Conservation (phyloP, 139 green algal genomes). For the Chlorokybus atmophyticus region DNA sequence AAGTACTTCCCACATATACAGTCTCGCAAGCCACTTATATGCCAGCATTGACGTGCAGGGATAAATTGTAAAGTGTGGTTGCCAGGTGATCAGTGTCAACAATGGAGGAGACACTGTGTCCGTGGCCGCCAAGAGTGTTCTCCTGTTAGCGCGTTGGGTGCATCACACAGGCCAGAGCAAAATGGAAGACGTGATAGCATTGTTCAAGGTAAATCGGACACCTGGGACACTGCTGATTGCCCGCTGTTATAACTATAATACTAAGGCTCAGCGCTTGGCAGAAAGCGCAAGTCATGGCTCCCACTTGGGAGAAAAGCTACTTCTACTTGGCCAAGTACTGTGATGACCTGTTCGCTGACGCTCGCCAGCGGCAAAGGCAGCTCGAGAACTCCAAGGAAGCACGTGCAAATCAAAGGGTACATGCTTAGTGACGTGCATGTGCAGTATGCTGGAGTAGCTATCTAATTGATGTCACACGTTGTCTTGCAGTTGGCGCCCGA, state of each 20-base stretch:
- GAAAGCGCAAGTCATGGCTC: slow-evolving; percentile 37
- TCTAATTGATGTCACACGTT: background rate
- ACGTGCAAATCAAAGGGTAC: background rate
- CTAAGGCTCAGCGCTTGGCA: no score
- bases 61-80: background rate
- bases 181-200: slow-evolving; percentile 40
- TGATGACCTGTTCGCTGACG: slow-evolving; percentile 62
- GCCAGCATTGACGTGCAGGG: slow-evolving; percentile 34
- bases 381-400: background rate
- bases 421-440: background rate
- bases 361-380: slow-evolving; percentile 10
- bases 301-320: slow-evolving; percentile 59
- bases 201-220: no score
- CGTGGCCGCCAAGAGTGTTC: slow-evolving; percentile 1
- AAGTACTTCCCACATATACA: no score
- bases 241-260: no score
- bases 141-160: slow-evolving; percentile 63
- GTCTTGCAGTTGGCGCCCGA: slow-evolving; percentile 24
- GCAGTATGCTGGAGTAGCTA: no score
- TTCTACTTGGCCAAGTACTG: slow-evolving; percentile 74
- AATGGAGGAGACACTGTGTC: background rate
- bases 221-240: no score
- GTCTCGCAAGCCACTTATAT: no score
- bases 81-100: background rate
- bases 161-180: slow-evolving; percentile 53